Evolutionary conservation across 179 eudicot species (phyloP), one percentile per base, ranked within the genome.

Genomic region (Actinidia chinensis): DNA sequence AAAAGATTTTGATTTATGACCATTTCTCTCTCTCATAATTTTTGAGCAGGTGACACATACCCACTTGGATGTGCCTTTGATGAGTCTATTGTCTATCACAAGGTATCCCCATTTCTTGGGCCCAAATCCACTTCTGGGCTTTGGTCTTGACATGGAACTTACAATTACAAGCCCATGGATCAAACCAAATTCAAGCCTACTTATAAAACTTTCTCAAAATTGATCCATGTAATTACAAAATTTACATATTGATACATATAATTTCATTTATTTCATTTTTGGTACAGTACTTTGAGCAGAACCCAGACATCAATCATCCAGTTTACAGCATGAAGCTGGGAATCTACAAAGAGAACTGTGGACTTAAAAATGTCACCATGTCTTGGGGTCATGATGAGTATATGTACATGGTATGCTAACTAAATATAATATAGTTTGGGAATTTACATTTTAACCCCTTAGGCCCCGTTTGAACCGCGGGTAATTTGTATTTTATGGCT

Each of bases 21-120:
- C n/a, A 66, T 20, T 36, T 66, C 17, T 18, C 5, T 18, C 5
- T 40, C 17, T 40, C 10, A 17, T 6, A 1, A 17, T 33, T 33
- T 8, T 1, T 65, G 14, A 6, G 56, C 51, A 74, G 76, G 66
- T 71, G 83, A 80, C 59, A 80, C 70, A 44, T 75, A 18, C 23
- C 83, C 83, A 11, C 75, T 80, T 15, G 83, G 83, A 5, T 80
- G 83, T 80, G 79, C 83, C 3, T 80, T 80, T 56, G 79, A 75
- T 48, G 75, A 75, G 55, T 75, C 83, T n/a, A 80, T 75, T 58
- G 79, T 80, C 28, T 48, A 54, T 46, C 69, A 75, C 17, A 20
- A 47, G 79, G 82, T 80, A 61, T 28, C 11, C 43, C 7, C 42
- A 56, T 22, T 25, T 61, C 42, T 23, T 23, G 10, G 40, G 40